These are phyloP conservation scores for Sequoia sempervirens DNA, from an alignment of 75 land plant species.

Conservation along the genomic window DNA sequence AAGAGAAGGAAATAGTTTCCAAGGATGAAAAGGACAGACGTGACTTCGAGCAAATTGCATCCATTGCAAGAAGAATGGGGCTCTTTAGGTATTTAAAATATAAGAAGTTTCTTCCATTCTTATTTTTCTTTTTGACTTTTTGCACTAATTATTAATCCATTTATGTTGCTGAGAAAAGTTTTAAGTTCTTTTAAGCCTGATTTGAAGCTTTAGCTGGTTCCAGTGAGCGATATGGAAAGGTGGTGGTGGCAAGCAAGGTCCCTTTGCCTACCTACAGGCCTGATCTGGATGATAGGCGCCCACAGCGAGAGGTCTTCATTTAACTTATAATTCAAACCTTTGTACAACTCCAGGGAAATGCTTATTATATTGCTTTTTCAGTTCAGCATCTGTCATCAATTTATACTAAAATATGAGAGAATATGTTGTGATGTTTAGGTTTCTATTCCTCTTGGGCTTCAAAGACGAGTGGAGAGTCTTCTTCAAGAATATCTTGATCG, in stretches of 20 bases:
- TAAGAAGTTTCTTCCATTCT: neutral
- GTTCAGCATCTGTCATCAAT: neutral
- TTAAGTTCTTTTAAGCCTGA: neutral
- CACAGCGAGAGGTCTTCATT: constrained; percentile 77
- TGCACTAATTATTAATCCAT: neutral
- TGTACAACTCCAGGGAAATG: neutral
- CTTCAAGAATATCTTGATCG: constrained; percentile 68
- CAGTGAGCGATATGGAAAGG: constrained; percentile 85
- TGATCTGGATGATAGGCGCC: constrained; percentile 91
- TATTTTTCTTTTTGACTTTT: neutral
- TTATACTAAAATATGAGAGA: neutral
- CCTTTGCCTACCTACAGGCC: constrained; percentile 96
- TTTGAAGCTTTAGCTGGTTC: neutral
- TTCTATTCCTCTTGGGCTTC: constrained; percentile 54
- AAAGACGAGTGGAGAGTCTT: constrained; percentile 69
- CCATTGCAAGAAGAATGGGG: constrained; percentile 78
- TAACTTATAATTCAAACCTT: neutral
- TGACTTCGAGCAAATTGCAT: constrained; percentile 72
- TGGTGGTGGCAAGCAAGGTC: constrained; percentile 88
- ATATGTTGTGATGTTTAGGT: constrained; percentile 39
- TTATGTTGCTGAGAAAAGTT: constrained; percentile 6
- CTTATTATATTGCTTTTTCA: constrained; percentile 5
- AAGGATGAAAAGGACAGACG: constrained; percentile 79
- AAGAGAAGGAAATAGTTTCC: constrained; percentile 74
- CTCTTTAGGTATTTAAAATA: constrained; percentile 56